Percentiles rank a stretch among this genome's conserved stretches.
Evolutionary conservation across 2,329 filamentous ascomycete genomes (phyloP).

Genomic region (Aspergillus viridinutans): DNA sequence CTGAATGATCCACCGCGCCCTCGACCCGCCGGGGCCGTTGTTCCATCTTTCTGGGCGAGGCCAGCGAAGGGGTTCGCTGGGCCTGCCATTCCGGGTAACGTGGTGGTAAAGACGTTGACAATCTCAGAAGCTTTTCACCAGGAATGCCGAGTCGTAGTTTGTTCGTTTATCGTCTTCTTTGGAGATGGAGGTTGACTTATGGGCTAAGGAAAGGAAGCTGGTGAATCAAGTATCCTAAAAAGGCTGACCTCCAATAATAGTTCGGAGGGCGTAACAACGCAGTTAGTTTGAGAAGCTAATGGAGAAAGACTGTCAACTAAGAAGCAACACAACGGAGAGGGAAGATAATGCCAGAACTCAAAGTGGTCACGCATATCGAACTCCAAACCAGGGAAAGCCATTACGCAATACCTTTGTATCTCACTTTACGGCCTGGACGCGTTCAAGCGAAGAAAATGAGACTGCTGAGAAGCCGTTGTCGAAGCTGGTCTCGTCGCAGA

Average conservation of each 20-base stretch:
- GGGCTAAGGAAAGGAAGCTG: not conserved
- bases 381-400: not conserved
- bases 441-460: not conserved
- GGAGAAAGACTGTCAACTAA: not conserved
- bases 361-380: not conserved
- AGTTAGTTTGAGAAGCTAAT: not conserved
- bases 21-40: conserved; percentile 19
- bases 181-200: not conserved
- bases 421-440: not conserved
- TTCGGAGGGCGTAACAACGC: not conserved
- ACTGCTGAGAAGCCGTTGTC: too few relatives aligned
- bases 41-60: conserved; percentile 24
- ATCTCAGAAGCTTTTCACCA: conserved; percentile 11
- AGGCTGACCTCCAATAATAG: not conserved
- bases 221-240: not conserved
- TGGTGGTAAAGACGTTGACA: conserved; percentile 18
- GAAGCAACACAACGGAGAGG: not conserved
- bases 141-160: not conserved
- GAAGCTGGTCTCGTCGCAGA: not conserved
- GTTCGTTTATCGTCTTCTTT: not conserved
- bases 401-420: not conserved
- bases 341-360: not conserved
- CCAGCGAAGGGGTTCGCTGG: conserved; percentile 26
- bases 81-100: conserved; percentile 28
- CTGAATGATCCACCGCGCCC: conserved; percentile 21